Percentiles rank a stretch among this genome's conserved stretches.
Evolutionary conservation across 2,329 filamentous ascomycete species (phyloP).

Genomic region (Endoconidiophora laricicola): DNA sequence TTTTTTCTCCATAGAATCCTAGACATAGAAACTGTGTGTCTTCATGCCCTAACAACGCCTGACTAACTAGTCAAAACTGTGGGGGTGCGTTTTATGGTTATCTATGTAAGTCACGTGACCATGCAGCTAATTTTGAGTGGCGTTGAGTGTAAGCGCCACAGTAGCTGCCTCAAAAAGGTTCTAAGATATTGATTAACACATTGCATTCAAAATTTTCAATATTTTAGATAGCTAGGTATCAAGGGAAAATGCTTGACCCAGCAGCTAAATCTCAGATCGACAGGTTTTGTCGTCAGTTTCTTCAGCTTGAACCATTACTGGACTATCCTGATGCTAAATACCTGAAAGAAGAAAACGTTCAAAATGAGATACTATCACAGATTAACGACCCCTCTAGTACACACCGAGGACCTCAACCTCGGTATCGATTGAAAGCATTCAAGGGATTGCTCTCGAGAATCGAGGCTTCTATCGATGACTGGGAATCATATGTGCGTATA

Average conservation of each 20-base stretch:
- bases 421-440: conserved; percentile 55
- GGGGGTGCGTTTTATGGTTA: too few species aligned
- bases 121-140: too few species aligned
- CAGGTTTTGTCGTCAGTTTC: conserved; percentile 57
- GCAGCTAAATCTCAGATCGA: conserved; percentile 13
- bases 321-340: conserved; percentile 43
- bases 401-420: conserved; percentile 34
- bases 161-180: too few species aligned
- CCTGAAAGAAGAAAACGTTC: conserved; percentile 44
- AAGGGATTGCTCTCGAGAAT: conserved; percentile 56
- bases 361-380: conserved; percentile 22
- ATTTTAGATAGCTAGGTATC: too few species aligned
- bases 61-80: too few species aligned
- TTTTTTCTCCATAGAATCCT: too few species aligned
- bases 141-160: too few species aligned
- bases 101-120: too few species aligned
- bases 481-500: conserved; percentile 67
- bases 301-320: conserved; percentile 53
- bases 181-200: too few species aligned
- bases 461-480: conserved; percentile 60
- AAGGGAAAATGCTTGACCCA: neutral
- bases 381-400: neutral
- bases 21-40: too few species aligned
- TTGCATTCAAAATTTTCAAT: too few species aligned
- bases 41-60: too few species aligned